phyloP scores from a whole-genome alignment of 2,329 filamentous ascomycete genomes.

The Tolypocladium inflatum region DNA sequence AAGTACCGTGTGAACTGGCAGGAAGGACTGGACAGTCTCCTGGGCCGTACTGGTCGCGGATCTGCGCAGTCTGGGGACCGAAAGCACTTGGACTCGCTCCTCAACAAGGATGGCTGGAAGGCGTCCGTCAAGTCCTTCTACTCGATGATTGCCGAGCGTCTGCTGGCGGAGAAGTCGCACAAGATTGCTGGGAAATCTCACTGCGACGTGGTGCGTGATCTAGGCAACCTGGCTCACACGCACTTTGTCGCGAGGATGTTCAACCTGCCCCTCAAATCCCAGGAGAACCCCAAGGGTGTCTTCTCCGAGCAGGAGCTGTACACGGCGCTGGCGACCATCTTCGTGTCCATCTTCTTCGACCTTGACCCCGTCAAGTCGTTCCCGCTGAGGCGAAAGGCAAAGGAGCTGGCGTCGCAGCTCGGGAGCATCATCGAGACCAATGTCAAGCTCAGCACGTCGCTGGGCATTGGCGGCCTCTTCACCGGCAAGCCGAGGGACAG shows the following conservation, averaged over 20 bases:
- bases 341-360: constrained; percentile 56
- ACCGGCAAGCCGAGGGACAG: constrained; percentile 41
- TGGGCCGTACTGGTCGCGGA: constrained; percentile 40
- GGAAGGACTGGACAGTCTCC: constrained; percentile 51
- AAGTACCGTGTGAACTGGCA: constrained; percentile 60
- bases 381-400: constrained; percentile 48
- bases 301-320: constrained; percentile 48
- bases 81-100: constrained; percentile 42
- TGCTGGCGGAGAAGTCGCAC: constrained; percentile 58
- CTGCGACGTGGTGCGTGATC: constrained; percentile 62
- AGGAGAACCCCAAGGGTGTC: constrained; percentile 47
- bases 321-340: constrained; percentile 56
- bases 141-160: constrained; percentile 46
- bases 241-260: constrained; percentile 55
- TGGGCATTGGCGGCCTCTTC: constrained; percentile 35
- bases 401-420: constrained; percentile 47
- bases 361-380: constrained; percentile 59
- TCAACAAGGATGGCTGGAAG: constrained; percentile 55
- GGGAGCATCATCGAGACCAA: constrained; percentile 53
- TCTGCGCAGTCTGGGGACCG: constrained; percentile 38
- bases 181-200: constrained; percentile 45
- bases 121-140: constrained; percentile 58
- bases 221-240: constrained; percentile 58
- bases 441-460: constrained; percentile 46
- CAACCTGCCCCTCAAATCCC: constrained; percentile 57